Evolutionary conservation across 2,329 filamentous ascomycete genomes (phyloP).

Genomic region (Ascochyta fabae): DNA sequence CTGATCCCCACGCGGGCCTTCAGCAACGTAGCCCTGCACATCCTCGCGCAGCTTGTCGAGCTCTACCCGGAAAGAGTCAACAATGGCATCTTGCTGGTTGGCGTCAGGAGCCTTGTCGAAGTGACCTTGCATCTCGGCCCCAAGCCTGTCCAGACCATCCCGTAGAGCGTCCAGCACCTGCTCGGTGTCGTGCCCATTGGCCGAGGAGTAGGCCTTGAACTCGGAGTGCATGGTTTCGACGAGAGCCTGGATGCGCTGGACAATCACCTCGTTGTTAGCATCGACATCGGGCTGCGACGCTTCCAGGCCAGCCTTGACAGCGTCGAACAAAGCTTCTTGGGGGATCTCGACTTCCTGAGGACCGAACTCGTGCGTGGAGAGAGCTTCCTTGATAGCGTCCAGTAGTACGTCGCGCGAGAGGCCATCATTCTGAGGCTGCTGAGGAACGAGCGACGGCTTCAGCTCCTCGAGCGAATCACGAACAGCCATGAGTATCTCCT

Average conservation of each 20-base stretch:
- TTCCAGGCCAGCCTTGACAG: conserved; percentile 62
- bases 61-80: conserved; percentile 69
- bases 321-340: conserved; percentile 63
- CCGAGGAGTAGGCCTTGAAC: conserved; percentile 79
- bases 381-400: conserved; percentile 64
- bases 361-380: conserved; percentile 56
- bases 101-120: conserved; percentile 74
- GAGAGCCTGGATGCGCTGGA: conserved; percentile 64
- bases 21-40: conserved; percentile 60
- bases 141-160: conserved; percentile 82
- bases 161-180: conserved; percentile 88
- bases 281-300: conserved; percentile 60
- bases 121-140: conserved; percentile 80
- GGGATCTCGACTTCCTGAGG: conserved; percentile 56
- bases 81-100: conserved; percentile 77
- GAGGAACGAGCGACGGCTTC: conserved; percentile 58
- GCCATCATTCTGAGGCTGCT: conserved; percentile 49
- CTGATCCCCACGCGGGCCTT: conserved; percentile 52
- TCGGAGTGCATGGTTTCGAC: conserved; percentile 67
- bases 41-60: conserved; percentile 70
- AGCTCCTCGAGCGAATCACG: conserved; percentile 87
- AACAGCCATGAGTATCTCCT: conserved; percentile 84
- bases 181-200: conserved; percentile 81
- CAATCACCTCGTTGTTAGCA: conserved; percentile 64
- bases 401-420: conserved; percentile 63